Evolutionary conservation across 257 asterid species (phyloP).

Genomic region (Lycium ferocissimum): DNA sequence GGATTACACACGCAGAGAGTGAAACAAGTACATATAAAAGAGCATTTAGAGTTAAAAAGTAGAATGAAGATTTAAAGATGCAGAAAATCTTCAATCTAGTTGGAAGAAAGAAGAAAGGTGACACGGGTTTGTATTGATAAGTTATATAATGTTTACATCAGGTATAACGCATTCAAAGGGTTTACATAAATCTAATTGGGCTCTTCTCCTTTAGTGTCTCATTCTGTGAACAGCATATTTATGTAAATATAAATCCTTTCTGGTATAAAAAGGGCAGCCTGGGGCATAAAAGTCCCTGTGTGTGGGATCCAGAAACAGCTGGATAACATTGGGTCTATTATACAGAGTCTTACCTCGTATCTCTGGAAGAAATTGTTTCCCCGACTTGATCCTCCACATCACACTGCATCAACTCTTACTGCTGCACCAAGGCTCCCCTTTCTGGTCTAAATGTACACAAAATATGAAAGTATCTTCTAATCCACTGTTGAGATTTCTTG

Average conservation of each 20-base stretch:
- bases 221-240: neutral
- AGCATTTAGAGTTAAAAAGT: neutral
- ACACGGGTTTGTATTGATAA: neutral
- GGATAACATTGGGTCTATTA: neutral
- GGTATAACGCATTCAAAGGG: neutral
- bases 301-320: neutral
- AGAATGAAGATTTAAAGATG: neutral
- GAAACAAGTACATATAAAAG: neutral
- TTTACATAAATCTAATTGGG: neutral
- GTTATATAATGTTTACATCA: neutral
- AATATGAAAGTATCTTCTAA: conserved; percentile 38
- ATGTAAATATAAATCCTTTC: neutral
- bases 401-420: neutral
- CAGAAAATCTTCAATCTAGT: neutral
- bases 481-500: conserved; percentile 37
- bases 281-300: neutral
- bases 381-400: neutral
- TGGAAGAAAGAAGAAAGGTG: neutral
- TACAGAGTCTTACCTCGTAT: neutral
- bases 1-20: neutral
- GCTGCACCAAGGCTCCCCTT: neutral
- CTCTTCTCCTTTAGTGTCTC: neutral
- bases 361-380: neutral
- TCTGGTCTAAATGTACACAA: conserved; percentile 1
- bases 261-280: neutral